Base-by-base conservation (phyloP, 2,329 filamentous ascomycete species). In the Ophiostoma tasmaniense region DNA sequence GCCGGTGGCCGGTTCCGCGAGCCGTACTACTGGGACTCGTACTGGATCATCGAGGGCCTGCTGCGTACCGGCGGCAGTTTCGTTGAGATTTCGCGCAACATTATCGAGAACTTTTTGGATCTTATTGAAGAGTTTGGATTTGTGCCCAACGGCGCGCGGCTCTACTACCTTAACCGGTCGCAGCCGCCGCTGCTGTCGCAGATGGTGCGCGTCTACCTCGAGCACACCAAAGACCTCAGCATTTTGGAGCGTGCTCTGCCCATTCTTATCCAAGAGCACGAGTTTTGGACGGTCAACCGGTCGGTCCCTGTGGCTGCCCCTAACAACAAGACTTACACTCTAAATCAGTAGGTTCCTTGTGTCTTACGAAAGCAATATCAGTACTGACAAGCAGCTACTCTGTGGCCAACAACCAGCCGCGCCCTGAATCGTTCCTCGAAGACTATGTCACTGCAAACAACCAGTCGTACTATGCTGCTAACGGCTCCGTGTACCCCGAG, bases 1-100 rank as follows among this genome's bases (percentile, higher is more conserved):
- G 87, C 88, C 3, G 88, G 88, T 14, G 88, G 88, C n/a, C 85
- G 88, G 37, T 90, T 90, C 80, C 81, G 88, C 42, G 88, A 90
- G 76, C 83, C 86, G 1, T 90, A 90, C 75, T 90, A 90, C 76
- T 90, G 88, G 88, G 87, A 90, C 76, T 87, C 86, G 39, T 90
- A 85, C 78, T 89, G 86, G 87, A 88, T 90, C 66, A 73, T 90
- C 64, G 84, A 89, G 77, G 88, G 88, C 30, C 80, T 90, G 30
- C 77, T 90, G 42, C 83, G 88, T 64, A 90, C 87, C 0, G 83
- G 86, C 20, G 88, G 88, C 50, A 83, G 83, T 62, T 90, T 89
- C 71, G 83, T 84, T 7, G 77, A 85, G 42, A 88, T 90, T 70
- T 84, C 87, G 3, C 82, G 81, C 74, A 89, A 90, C 76, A 88